phyloP scores from a whole-genome alignment of 1,284 basidiomycete species.

The Austroboletus novae-zelandiae region DNA sequence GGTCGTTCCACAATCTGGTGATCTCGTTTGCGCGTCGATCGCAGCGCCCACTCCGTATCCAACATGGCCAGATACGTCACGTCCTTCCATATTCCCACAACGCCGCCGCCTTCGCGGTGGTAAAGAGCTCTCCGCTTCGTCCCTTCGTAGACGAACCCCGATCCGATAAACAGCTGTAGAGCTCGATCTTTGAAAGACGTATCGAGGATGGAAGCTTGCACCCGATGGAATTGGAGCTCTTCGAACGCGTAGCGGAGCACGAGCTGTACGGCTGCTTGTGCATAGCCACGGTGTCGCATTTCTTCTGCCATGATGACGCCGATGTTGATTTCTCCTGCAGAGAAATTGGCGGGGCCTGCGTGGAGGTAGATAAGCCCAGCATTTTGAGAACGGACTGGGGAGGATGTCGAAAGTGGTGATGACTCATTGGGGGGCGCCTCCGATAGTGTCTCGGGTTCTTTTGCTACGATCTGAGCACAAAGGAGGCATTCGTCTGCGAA shows the following conservation, averaged over 20 bases:
- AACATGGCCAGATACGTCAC: conserved; percentile 57
- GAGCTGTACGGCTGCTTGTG: conserved; percentile 42
- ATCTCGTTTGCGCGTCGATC: conserved; percentile 12
- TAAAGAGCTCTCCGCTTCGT: conserved; percentile 51
- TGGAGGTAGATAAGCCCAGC: conserved; percentile 49
- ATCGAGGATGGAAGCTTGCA: conserved; percentile 52
- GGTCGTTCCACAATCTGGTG: conserved; percentile 11
- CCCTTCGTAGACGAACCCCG: conserved; percentile 60
- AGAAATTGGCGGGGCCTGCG: conserved; percentile 23
- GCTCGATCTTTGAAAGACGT: conserved; percentile 39
- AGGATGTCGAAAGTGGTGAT: not conserved
- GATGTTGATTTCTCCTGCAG: conserved; percentile 46
- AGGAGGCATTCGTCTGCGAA: conserved; percentile 32
- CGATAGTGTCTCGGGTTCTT: not conserved
- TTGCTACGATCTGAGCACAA: conserved; percentile 20
- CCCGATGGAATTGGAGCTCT: conserved; percentile 48
- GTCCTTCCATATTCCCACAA: conserved; percentile 46
- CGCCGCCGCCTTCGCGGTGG: conserved; percentile 37
- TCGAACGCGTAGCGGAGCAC: conserved; percentile 49
- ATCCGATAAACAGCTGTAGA: conserved; percentile 42
- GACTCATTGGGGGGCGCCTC: not conserved
- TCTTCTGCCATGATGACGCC: conserved; percentile 45
- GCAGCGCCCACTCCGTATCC: conserved; percentile 58
- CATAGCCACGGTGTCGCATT: conserved; percentile 42
- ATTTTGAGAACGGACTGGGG: not conserved